phyloP scores from a whole-genome alignment of 352 stramenopile genomes.

The Peronospora belbahrii region DNA sequence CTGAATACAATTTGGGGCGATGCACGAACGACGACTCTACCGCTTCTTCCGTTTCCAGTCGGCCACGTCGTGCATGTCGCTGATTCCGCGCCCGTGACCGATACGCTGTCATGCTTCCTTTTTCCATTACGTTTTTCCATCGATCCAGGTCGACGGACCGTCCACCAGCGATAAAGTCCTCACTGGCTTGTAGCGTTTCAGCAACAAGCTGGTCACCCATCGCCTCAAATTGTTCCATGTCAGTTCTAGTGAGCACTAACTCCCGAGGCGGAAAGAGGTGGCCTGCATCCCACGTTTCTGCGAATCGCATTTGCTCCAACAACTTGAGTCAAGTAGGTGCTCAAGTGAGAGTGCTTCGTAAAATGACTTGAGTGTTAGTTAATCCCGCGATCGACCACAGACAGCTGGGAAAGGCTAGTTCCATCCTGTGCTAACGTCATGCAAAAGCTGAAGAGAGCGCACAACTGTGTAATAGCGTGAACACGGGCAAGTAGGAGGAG shows the following conservation, averaged over 20 bases:
- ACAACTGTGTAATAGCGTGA: too few relatives aligned
- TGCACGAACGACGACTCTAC: constrained; percentile 20
- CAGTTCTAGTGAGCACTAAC: constrained; percentile 14
- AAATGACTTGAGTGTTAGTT: constrained; percentile 14
- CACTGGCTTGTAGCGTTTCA: constrained; percentile 24
- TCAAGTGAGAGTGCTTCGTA: constrained; percentile 10
- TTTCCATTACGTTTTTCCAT: constrained; percentile 27
- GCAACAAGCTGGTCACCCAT: constrained; percentile 26
- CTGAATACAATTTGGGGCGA: constrained; percentile 25
- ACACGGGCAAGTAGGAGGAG: too few relatives aligned
- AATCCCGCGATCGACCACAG: background rate
- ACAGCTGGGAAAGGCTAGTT: background rate
- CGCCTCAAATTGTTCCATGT: constrained; percentile 19
- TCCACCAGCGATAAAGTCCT: constrained; percentile 19
- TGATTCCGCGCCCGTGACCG: constrained; percentile 7
- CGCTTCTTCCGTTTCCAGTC: constrained; percentile 17
- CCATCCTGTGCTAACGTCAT: constrained; percentile 18
- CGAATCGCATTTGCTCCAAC: constrained; percentile 16
- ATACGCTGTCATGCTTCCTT: constrained; percentile 24
- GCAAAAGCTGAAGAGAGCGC: too few relatives aligned
- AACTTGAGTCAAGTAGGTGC: background rate
- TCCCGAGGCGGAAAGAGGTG: constrained; percentile 25
- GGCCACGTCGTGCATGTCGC: constrained; percentile 3
- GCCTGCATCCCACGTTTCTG: constrained; percentile 28
- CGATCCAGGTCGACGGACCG: constrained; percentile 14